Conservation (phyloP, 139 green algal species). For the Zygnema cylindricum region DNA sequence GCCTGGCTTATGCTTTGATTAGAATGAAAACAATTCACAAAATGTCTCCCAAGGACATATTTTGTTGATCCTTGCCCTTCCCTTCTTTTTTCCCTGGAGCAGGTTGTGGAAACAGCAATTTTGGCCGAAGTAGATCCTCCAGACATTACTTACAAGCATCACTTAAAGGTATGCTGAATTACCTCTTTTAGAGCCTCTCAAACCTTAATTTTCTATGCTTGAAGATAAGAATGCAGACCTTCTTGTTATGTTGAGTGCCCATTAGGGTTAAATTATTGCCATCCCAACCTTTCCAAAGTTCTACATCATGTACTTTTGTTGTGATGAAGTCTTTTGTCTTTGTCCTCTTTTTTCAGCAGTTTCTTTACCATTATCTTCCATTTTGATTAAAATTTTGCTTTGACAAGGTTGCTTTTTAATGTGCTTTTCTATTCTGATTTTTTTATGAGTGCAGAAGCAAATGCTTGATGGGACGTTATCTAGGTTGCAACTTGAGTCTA, state of each 20-base stretch:
- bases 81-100: background rate
- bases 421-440: background rate
- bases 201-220: background rate
- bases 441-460: background rate
- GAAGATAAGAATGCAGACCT: no score
- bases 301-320: no score
- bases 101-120: constrained; percentile 1
- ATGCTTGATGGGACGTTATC: background rate
- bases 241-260: no score
- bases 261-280: no score
- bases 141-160: background rate
- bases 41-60: no score
- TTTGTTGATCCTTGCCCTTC: background rate
- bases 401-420: background rate
- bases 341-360: no score
- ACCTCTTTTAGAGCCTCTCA: background rate
- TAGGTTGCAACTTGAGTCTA: background rate
- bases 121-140: background rate
- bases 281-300: no score
- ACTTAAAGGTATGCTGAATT: background rate
- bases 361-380: background rate
- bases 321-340: no score
- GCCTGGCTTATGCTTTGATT: background rate
- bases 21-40: no score
- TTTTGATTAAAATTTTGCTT: background rate